A percentile compares a stretch with the other conserved stretches of the same genome.
These are phyloP conservation scores for Psilocybe cyanescens DNA, from an alignment of 768 basidiomycete genomes.

Conservation along the genomic window DNA sequence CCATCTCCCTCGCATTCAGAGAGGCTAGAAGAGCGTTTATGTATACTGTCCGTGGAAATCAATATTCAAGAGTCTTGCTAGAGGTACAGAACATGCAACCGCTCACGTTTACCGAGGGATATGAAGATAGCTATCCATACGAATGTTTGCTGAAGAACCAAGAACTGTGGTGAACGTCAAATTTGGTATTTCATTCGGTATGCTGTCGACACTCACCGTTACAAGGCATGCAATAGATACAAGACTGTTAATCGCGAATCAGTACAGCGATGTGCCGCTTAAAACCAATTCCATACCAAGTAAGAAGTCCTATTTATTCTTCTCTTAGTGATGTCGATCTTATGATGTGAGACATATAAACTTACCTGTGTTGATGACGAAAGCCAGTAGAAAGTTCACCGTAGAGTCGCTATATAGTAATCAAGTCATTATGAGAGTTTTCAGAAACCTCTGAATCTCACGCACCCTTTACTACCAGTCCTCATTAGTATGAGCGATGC, in stretches of 20 bases:
- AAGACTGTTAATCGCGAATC: not conserved
- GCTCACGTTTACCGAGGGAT: no score
- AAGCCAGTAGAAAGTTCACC: conserved; percentile 19
- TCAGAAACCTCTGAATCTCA: not conserved
- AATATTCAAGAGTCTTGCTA: no score
- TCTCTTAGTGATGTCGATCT: not conserved
- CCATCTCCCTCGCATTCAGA: no score
- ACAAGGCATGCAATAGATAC: not conserved
- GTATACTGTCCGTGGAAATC: no score
- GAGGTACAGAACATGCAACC: no score
- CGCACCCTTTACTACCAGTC: conserved; percentile 17
- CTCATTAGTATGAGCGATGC: conserved; percentile 10
- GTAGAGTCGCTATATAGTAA: conserved; percentile 7
- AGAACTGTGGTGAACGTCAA: no score
- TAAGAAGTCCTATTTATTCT: not conserved
- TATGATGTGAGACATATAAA: no score
- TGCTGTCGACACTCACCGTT: not conserved
- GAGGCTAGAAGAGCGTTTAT: no score
- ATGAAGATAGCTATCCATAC: no score
- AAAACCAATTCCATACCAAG: not conserved
- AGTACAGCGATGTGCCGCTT: not conserved
- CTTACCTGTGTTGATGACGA: conserved; percentile 19
- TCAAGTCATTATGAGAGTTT: no score
- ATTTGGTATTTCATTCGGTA: no score
- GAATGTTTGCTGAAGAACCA: no score